These are phyloP conservation scores for Populus euphratica DNA, from an alignment of 345 rosid genomes.

Conservation along the genomic window DNA sequence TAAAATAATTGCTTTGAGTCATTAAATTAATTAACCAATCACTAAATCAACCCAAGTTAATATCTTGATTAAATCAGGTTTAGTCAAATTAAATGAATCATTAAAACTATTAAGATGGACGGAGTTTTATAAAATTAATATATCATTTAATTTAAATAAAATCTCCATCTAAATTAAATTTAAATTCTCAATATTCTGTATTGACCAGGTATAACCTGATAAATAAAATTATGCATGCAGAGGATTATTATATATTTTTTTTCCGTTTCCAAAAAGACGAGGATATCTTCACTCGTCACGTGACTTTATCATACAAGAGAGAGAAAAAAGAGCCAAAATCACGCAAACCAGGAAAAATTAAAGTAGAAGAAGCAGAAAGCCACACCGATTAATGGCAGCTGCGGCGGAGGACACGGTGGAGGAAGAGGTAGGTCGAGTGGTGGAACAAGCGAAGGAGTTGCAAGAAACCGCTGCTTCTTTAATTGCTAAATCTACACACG, in stretches of 20 bases:
- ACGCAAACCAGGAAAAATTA: background rate
- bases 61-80: no score
- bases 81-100: no score
- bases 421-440: conserved; percentile 59
- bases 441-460: conserved; percentile 74
- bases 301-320: background rate
- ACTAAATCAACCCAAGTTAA: no score
- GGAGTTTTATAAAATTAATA: no score
- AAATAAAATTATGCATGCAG: background rate
- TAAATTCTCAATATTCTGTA: no score
- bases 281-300: background rate
- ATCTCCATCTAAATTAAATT: no score
- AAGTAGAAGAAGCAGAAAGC: background rate
- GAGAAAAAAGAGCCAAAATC: background rate
- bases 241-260: background rate
- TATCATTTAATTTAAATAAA: no score
- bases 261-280: background rate
- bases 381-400: background rate
- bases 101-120: no score
- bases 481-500: conserved; percentile 47
- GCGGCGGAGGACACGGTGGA: conserved; percentile 36
- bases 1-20: no score
- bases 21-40: no score
- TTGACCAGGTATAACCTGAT: background rate
- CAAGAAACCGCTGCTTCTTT: conserved; percentile 65